Base-by-base conservation (phyloP, 1,284 basidiomycete genomes). In the Ustanciosporium gigantosporum region DNA sequence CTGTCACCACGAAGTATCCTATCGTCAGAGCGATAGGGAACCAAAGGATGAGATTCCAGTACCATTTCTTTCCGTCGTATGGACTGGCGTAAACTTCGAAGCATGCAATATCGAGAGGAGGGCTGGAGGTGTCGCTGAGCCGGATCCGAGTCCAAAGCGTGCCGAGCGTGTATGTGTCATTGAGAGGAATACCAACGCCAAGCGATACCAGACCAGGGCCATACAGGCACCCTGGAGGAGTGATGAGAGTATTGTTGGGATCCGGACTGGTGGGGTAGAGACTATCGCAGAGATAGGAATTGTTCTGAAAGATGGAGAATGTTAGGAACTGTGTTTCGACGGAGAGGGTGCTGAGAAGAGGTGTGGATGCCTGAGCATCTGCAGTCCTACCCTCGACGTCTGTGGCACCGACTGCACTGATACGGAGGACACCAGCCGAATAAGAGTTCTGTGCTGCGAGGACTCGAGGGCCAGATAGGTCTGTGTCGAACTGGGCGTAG, bases 131-230 rank as follows among this genome's bases (percentile, higher is more conserved):
- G 79, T 98, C 94, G 31, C 95, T 88, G 15, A 92, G 87, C 31
- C 89, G 87, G 24, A 98, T 80, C 22, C 86, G 85, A 1, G 92
- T 95, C 62, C 85, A 84, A 40, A 94, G 82, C 1, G 91, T 93
- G 6, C 88, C 88, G 27, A 96, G 82, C 17, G 86, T 84, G 75
- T 89, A 89, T 43, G 84, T 81, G 34, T 82, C 76, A 38, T 76
- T 83, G 73, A 91, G 84, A 0, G 87, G 88, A 32, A 92, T 83
- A 8, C 84, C 82, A 8, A 90, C 81, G 22, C 90, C 86, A 68
- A 97, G 84, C 0, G 87, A 91, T 70, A 95, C 88, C 13, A 84
- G 83, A 1, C 92, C 92, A 1, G 72, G 70, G 13, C 70, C 72
- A 38, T 73, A 74, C 5, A 65, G 46, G 34, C 72, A 74, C 5